Evolutionary conservation across 345 rosid species (phyloP).

Genomic region (Orychophragmus violaceus): DNA sequence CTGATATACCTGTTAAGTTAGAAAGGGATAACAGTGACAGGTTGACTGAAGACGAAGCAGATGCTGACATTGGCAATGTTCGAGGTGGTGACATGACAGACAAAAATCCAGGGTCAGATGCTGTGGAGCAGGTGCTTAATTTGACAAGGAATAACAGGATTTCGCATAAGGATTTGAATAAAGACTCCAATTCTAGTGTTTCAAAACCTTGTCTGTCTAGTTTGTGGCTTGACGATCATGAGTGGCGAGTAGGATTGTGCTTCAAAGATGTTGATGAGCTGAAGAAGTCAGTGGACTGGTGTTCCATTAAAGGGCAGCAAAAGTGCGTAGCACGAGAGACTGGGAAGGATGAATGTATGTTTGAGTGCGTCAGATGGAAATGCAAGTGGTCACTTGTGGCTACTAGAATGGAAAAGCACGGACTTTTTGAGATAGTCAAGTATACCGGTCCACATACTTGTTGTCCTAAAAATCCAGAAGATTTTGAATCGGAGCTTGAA

Average conservation of each 20-base stretch:
- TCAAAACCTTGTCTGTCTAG: background rate
- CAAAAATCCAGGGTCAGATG: background rate
- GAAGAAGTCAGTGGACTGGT: constrained; percentile 17
- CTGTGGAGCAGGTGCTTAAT: no score
- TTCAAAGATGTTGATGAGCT: background rate
- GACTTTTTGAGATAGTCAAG: background rate
- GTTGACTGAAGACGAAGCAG: no score
- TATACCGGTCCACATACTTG: constrained; percentile 3
- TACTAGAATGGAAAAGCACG: background rate
- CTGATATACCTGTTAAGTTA: background rate
- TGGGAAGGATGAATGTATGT: background rate
- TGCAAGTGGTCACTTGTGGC: constrained; percentile 16
- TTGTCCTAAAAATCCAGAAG: background rate
- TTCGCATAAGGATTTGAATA: background rate
- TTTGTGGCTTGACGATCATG: constrained; percentile 9
- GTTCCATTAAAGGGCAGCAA: background rate
- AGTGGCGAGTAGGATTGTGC: background rate
- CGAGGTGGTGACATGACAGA: background rate
- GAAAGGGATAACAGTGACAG: background rate
- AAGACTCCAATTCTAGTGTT: background rate
- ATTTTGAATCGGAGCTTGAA: background rate
- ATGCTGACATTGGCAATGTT: background rate
- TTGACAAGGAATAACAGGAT: no score
- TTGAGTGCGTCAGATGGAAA: constrained; percentile 10
- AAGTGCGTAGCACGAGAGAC: background rate